A percentile compares a stretch with the other conserved stretches of the same genome.
Conservation (phyloP, 2,329 filamentous ascomycete species). For the Leptographium procerum region DNA sequence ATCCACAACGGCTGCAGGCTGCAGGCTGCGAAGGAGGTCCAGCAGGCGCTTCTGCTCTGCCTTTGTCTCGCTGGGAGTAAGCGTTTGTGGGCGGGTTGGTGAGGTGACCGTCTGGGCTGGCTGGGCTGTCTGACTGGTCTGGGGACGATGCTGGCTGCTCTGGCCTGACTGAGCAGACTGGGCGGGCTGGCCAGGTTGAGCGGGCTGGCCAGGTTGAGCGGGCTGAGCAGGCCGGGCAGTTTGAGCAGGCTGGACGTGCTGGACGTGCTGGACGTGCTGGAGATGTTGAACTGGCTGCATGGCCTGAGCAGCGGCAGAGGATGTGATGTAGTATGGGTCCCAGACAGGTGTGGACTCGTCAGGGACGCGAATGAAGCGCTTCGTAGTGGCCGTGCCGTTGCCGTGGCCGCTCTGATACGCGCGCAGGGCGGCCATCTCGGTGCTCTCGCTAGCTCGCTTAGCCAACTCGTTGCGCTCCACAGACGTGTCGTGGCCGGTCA, state of each 20-base stretch:
- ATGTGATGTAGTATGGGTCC: conserved; percentile 4
- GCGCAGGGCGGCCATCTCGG: conserved; percentile 43
- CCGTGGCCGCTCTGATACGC: conserved; percentile 44
- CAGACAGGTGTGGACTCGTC: conserved; percentile 12
- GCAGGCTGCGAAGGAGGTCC: conserved; percentile 42
- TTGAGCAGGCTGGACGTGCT: background rate
- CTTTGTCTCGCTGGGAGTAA: conserved; percentile 40
- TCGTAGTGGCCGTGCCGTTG: conserved; percentile 37
- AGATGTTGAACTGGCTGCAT: background rate
- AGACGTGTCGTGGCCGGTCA: conserved; percentile 30
- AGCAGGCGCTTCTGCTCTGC: conserved; percentile 48
- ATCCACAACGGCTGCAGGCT: conserved; percentile 46
- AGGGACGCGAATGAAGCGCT: conserved; percentile 24
- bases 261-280: conserved; percentile 6
- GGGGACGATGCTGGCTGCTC: background rate
- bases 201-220: background rate
- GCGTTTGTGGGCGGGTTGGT: background rate
- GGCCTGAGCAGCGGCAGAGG: background rate
- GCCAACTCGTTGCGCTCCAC: conserved; percentile 41
- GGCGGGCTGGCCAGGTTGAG: background rate
- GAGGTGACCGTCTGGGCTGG: background rate
- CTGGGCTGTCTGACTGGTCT: background rate
- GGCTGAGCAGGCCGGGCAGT: background rate
- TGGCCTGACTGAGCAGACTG: conserved; percentile 6
- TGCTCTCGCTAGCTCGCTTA: conserved; percentile 51